These are phyloP conservation scores for Aspergillus sergii DNA, from an alignment of 2,329 filamentous ascomycete genomes.

Conservation along the genomic window DNA sequence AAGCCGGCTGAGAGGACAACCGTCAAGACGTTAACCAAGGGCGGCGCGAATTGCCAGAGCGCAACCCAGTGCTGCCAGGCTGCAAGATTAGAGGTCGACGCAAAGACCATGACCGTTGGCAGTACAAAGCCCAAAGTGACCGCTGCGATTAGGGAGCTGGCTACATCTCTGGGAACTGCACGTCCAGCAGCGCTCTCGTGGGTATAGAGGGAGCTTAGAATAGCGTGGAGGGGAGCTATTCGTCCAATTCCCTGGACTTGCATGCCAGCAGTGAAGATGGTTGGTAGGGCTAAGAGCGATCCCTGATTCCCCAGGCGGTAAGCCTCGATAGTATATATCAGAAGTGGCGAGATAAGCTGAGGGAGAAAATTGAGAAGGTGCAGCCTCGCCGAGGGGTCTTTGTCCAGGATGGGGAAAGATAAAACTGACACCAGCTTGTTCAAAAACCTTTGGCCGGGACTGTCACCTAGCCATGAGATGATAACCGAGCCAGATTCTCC, in stretches of 20 bases:
- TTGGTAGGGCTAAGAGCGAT: background rate
- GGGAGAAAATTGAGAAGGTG: constrained; percentile 2
- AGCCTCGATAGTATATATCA: constrained; percentile 3
- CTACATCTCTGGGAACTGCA: background rate
- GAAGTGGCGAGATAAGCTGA: background rate
- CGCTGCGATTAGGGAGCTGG: background rate
- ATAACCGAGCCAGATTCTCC: background rate
- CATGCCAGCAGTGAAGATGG: background rate
- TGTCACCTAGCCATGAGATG: constrained; percentile 1
- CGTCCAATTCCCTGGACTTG: constrained; percentile 2
- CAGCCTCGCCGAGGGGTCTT: background rate
- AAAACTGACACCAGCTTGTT: background rate
- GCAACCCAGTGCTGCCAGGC: background rate
- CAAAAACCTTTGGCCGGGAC: background rate
- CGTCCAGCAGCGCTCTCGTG: background rate
- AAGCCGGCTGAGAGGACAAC: background rate
- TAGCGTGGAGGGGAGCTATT: background rate
- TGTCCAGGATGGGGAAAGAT: background rate
- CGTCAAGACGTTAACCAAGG: background rate
- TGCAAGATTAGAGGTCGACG: background rate
- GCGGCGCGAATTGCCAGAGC: constrained; percentile 3
- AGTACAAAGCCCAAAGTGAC: background rate
- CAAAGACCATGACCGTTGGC: background rate
- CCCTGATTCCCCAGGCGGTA: constrained; percentile 2
- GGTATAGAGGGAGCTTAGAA: background rate